Base-by-base conservation (phyloP, 495 filamentous ascomycete genomes). In the Trichoderma orchidacearum region DNA sequence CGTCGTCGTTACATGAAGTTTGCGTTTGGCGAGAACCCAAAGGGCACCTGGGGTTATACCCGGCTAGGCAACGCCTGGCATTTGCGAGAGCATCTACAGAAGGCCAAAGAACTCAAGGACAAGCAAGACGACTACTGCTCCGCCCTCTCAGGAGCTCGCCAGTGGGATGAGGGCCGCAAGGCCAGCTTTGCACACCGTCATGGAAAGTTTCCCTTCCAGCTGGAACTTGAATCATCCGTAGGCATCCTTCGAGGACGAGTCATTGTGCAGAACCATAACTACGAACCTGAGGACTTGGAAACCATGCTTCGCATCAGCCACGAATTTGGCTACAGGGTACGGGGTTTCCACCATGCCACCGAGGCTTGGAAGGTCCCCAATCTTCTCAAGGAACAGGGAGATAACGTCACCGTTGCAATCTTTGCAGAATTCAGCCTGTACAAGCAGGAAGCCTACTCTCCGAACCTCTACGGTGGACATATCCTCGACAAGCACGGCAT, bases 1-100 rank as follows among this genome's bases (percentile, higher is more conserved):
- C 66, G 72, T 31, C 69, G 73, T 51, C 61, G 71, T 45, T 80
- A 77, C 60, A 72, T 82, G 66, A 82, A 82, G 63, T 80, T 82
- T 78, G 79, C 79, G 3, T 80, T 76, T 60, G 79, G 79, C 11
- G 77, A 79, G 63, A 81, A 81, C 60, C 73, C 77, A 1, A 68
- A 70, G 58, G 2, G 66, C 1, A 67, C 72, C 1, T 77, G 75
- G 55, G 66, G 58, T 23, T 54, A 72, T 57, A 67, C 63, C 48
- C 59, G 64, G 6, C 69, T 76, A 64, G 74, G 68, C 4, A 73
- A 75, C 53, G 70, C 73, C 2, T 79, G 73, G 72, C 60, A 70
- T 50, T 73, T 79, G 38, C 70, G 77, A 2, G 68, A 78, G 36
- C 71, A 75, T 15, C 70, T 79, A 51, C 71, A 71, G 15, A 65